Evolutionary conservation across 306 rosid species (phyloP).

Genomic region (Trifolium fragiferum): DNA sequence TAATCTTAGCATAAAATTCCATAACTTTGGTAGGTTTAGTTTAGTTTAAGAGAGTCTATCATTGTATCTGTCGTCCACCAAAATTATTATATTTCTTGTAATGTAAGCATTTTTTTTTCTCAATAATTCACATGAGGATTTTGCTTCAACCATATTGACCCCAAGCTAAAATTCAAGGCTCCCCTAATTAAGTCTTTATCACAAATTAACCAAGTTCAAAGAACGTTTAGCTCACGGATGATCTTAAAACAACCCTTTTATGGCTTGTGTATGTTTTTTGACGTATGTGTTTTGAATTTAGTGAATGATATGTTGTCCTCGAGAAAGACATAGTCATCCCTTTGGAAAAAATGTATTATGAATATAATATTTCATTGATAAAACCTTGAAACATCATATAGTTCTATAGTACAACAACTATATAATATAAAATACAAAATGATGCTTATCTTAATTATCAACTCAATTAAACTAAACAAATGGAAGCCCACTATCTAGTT

Average conservation of each 20-base stretch:
- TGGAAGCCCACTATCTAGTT: constrained; percentile 55
- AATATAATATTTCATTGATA: constrained; percentile 31
- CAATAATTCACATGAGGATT: neutral
- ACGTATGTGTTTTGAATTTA: constrained; percentile 42
- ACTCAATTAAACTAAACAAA: constrained; percentile 50
- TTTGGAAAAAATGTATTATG: constrained; percentile 50
- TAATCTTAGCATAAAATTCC: too few species aligned
- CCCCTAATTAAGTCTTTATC: constrained; percentile 3
- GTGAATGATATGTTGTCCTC: constrained; percentile 49
- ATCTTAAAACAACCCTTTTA: neutral
- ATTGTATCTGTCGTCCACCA: too few species aligned
- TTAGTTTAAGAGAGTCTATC: too few species aligned
- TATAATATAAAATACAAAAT: constrained; percentile 24
- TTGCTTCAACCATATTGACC: neutral
- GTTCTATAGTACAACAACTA: constrained; percentile 36
- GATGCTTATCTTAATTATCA: constrained; percentile 63
- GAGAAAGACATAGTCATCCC: constrained; percentile 60
- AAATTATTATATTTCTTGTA: too few species aligned
- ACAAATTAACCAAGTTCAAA: constrained; percentile 45
- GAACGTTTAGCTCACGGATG: constrained; percentile 49
- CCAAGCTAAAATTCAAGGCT: neutral
- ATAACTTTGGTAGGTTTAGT: too few species aligned
- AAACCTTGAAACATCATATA: constrained; percentile 34
- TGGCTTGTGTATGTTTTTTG: neutral
- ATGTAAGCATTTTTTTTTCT: neutral